Conservation (phyloP, 1,284 basidiomycete species). For the Trametes polyzona region DNA sequence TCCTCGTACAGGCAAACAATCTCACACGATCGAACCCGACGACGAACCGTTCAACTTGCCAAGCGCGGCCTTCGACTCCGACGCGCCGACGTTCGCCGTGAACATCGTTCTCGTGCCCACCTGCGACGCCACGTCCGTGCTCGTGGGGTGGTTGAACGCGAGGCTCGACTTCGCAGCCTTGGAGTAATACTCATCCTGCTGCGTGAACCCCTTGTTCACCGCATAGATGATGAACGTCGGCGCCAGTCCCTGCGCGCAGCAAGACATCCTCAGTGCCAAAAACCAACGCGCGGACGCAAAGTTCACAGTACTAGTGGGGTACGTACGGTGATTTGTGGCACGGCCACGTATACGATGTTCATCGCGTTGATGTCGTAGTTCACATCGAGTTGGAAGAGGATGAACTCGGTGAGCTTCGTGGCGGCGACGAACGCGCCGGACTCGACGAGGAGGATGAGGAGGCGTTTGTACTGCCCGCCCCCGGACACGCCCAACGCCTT, state of each 20-base stretch:
- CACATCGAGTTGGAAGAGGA: slow-evolving; percentile 7
- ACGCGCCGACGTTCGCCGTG: no score
- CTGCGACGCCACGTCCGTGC: not conserved
- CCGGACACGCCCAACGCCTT: not conserved
- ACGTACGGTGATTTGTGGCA: slow-evolving; percentile 17
- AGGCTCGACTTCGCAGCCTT: not conserved
- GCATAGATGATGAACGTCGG: slow-evolving; percentile 6
- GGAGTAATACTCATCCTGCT: slow-evolving; percentile 1
- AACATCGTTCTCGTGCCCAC: not conserved
- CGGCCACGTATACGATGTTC: slow-evolving; percentile 11
- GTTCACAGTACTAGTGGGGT: no score
- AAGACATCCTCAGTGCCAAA: not conserved
- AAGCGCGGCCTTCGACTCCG: no score
- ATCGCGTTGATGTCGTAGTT: slow-evolving; percentile 11
- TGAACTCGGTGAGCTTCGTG: slow-evolving; percentile 14
- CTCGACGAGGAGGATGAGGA: slow-evolving; percentile 13
- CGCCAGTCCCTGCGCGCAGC: not conserved
- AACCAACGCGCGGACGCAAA: not conserved
- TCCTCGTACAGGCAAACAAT: no score
- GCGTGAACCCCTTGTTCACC: slow-evolving; percentile 3
- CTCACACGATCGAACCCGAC: no score
- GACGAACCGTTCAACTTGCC: no score
- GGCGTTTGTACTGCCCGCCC: not conserved
- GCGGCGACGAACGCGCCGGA: slow-evolving; percentile 12
- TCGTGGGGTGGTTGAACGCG: not conserved